phyloP scores from a whole-genome alignment of 2,329 filamentous ascomycete species.

The Stemphylium vesicarium region DNA sequence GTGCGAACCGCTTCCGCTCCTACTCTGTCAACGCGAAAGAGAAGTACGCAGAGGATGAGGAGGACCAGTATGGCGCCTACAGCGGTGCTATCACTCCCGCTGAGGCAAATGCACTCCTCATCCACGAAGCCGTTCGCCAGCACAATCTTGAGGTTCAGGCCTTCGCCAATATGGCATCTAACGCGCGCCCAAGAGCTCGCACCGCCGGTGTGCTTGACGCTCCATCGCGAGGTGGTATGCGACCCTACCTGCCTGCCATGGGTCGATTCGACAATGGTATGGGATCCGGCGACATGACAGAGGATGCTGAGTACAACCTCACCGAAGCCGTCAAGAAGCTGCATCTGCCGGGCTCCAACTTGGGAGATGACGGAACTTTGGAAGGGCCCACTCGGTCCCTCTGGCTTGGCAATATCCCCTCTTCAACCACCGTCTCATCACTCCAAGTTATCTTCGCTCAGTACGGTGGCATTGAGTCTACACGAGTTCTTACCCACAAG shows the following conservation, averaged over 20 bases:
- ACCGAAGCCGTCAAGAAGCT: conserved; percentile 83
- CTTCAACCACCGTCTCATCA: conserved; percentile 94
- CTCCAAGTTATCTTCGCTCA: conserved; percentile 92
- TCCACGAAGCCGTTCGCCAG: conserved; percentile 78
- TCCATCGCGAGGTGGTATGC: conserved; percentile 67
- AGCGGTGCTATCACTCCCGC: conserved; percentile 67
- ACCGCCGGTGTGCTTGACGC: conserved; percentile 92
- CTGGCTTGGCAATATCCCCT: conserved; percentile 97
- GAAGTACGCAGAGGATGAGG: conserved; percentile 90
- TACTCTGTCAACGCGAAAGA: conserved; percentile 99
- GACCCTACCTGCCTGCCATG: conserved; percentile 73
- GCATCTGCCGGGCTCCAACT: conserved; percentile 63
- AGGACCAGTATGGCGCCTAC: conserved; percentile 71
- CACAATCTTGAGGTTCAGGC: conserved; percentile 95
- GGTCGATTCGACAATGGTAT: conserved; percentile 68
- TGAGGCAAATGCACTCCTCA: conserved; percentile 65
- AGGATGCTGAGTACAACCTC: conserved; percentile 80
- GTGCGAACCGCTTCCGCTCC: conserved; percentile 85
- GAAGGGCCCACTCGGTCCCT: conserved; percentile 91
- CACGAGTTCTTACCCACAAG: conserved; percentile 94
- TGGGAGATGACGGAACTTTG: conserved; percentile 76
- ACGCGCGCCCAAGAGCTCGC: conserved; percentile 82
- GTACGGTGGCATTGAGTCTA: conserved; percentile 91
- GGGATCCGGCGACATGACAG: conserved; percentile 75
- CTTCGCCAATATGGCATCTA: conserved; percentile 82